Evolutionary conservation across 1,139 yeast genomes (phyloP).

Genomic region (Candida sp.): DNA sequence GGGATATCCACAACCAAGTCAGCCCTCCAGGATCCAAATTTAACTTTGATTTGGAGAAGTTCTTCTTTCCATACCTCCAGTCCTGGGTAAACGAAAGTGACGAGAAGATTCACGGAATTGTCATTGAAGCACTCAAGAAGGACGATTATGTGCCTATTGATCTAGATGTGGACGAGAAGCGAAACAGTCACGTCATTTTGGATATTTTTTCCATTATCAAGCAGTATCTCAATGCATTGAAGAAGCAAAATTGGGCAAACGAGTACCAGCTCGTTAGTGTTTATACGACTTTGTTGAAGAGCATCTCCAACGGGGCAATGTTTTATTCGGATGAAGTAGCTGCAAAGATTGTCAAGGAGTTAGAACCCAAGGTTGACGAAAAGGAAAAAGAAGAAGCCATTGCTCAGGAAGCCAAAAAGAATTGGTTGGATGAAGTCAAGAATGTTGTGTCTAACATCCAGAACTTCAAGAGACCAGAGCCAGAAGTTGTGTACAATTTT

Average conservation of each 20-base stretch:
- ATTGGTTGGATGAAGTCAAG: constrained; percentile 51
- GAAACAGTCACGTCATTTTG: constrained; percentile 57
- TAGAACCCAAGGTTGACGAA: constrained; percentile 29
- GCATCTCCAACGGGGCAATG: constrained; percentile 64
- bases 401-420: constrained; percentile 15
- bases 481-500: constrained; percentile 65
- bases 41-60: constrained; percentile 60
- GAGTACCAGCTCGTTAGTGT: constrained; percentile 63
- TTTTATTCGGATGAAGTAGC: constrained; percentile 54
- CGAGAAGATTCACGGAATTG: constrained; percentile 50
- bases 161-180: constrained; percentile 39
- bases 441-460: constrained; percentile 53
- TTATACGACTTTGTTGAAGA: constrained; percentile 60
- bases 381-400: constrained; percentile 27
- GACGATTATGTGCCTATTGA: constrained; percentile 64
- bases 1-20: constrained; percentile 59
- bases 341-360: constrained; percentile 52
- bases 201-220: constrained; percentile 71
- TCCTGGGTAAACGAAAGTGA: constrained; percentile 62
- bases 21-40: constrained; percentile 37
- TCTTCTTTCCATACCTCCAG: constrained; percentile 61
- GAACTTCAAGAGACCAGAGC: constrained; percentile 30
- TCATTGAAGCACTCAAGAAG: constrained; percentile 54
- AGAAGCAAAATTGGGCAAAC: constrained; percentile 57
- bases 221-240: constrained; percentile 58